Evolutionary conservation across 1,139 yeast species (phyloP), one percentile per base, ranked within the genome.

Genomic region (Pneumocystis carinii): DNA sequence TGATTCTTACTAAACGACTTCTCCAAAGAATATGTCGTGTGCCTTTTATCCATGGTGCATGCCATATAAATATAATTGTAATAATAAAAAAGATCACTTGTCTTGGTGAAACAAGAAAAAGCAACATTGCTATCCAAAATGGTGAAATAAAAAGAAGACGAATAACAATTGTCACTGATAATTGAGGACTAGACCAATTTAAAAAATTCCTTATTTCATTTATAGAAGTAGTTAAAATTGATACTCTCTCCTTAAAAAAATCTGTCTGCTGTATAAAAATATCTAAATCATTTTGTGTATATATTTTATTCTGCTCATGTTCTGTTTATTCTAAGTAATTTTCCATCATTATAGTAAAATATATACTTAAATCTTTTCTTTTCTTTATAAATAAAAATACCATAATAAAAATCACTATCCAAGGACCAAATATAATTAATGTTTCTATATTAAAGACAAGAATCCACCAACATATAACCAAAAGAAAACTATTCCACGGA

Each of bases 21-120:
- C 65, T 60, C 65, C 65, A 63, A n/a, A 60, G 59, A 58, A 63
- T 62, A n/a, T 59, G 59, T 35, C 57, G 58, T 15, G 59, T 63
- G 8, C 59, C 60, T 58, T 61, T 62, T 60, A 62, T 42, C 63
- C 63, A 62, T n/a, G 63, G 62, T 17, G 62, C 61, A 35, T 62
- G 58, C 27, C 53, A 63, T 32, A 62, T 62, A 42, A 63, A 56
- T 53, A 63, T 48, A 8, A 48, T 48, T 48, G 55, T 48, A 48
- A 48, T n/a, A 48, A 48, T 48, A 48, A 12, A 24, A 48, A 48
- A 48, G 24, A 48, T 24, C 29, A 48, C 24, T 24, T 48, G 55
- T 24, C 55, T 48, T 14, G 55, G 55, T 48, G 55, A 24, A 24
- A 48, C 27, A 48, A 48, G 27, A 48, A 48, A 48, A 48, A n/a